phyloP scores from a whole-genome alignment of 805 yeast species.

The Dipodascus geniculatus region DNA sequence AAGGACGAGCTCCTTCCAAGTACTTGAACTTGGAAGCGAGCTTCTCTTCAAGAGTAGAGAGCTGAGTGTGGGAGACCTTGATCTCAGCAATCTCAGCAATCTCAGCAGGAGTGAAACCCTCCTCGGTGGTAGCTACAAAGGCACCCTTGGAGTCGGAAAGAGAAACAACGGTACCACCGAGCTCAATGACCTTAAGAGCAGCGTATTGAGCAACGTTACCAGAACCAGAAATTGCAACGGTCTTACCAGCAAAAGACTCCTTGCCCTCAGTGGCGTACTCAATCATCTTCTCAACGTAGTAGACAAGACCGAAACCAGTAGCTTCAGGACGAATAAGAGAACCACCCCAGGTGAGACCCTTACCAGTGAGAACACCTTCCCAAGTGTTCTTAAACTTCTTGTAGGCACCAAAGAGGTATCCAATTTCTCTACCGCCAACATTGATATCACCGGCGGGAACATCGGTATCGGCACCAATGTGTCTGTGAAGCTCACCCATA shows the following conservation, averaged over 20 bases:
- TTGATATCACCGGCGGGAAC: conserved; percentile 99
- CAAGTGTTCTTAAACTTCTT: conserved; percentile 80
- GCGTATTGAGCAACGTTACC: conserved; percentile 99
- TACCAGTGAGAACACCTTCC: conserved; percentile 97
- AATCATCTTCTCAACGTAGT: conserved; percentile 96
- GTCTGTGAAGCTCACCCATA: conserved; percentile 91
- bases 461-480: conserved; percentile 95
- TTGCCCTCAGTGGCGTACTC: conserved; percentile 83
- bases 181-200: conserved; percentile 91
- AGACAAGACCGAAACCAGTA: conserved; percentile 94
- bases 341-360: conserved; percentile 98
- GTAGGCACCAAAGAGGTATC: conserved; percentile 95
- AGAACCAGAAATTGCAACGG: conserved; percentile 93
- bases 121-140: conserved; percentile 47
- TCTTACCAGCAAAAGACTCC: conserved; percentile 85
- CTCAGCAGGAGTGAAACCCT: conserved; percentile 79
- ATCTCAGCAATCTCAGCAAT: conserved; percentile 69
- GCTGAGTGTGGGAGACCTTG: conserved; percentile 57
- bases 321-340: conserved; percentile 98
- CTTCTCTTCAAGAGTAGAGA: conserved; percentile 21
- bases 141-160: conserved; percentile 93
- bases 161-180: conserved; percentile 91
- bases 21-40: conserved; percentile 42
- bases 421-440: conserved; percentile 94
- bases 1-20: conserved; percentile 91